Percentiles rank a stretch among this genome's conserved stretches.
phyloP scores from a whole-genome alignment of 352 stramenopile genomes.

The Phytophthora podocarpi region DNA sequence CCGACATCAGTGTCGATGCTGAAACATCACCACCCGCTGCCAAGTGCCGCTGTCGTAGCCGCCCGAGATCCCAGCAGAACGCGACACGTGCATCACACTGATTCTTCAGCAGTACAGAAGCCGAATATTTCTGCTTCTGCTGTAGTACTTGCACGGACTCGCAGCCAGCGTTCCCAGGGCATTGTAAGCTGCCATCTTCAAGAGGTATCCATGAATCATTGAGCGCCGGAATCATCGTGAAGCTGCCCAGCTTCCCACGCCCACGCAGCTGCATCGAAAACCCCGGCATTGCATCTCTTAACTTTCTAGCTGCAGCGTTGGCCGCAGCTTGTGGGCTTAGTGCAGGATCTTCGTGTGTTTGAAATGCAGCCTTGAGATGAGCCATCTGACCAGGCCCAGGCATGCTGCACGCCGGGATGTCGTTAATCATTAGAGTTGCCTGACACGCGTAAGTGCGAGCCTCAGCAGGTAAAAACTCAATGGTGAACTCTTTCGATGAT shows the following conservation, averaged over 20 bases:
- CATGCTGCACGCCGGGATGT: conserved; percentile 60
- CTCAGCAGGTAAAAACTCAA: conserved; percentile 47
- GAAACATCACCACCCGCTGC: conserved; percentile 9
- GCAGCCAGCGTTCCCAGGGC: conserved; percentile 3
- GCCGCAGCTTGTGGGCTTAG: conserved; percentile 22
- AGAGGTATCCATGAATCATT: conserved; percentile 20
- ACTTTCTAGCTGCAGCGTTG: conserved; percentile 16
- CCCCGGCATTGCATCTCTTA: conserved; percentile 22
- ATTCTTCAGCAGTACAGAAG: conserved; percentile 35
- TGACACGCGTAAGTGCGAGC: conserved; percentile 31
- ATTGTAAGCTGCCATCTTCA: conserved; percentile 10
- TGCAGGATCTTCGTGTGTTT: conserved; percentile 13
- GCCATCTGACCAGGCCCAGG: conserved; percentile 48
- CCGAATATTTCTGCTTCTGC: conserved; percentile 13
- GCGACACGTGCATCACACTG: conserved; percentile 33
- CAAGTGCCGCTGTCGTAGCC: conserved; percentile 21
- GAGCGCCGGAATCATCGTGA: conserved; percentile 18
- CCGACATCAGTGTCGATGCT: conserved; percentile 1
- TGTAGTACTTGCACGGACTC: conserved; percentile 17
- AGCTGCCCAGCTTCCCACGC: conserved; percentile 24
- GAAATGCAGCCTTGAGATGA: conserved; percentile 39
- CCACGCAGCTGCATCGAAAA: conserved; percentile 27
- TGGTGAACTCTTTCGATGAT: conserved; percentile 44
- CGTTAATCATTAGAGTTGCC: conserved; percentile 49
- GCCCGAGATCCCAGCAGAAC: conserved; percentile 40